Evolutionary conservation across 2,329 filamentous ascomycete genomes (phyloP).

Genomic region (Bipolaris oryzae): DNA sequence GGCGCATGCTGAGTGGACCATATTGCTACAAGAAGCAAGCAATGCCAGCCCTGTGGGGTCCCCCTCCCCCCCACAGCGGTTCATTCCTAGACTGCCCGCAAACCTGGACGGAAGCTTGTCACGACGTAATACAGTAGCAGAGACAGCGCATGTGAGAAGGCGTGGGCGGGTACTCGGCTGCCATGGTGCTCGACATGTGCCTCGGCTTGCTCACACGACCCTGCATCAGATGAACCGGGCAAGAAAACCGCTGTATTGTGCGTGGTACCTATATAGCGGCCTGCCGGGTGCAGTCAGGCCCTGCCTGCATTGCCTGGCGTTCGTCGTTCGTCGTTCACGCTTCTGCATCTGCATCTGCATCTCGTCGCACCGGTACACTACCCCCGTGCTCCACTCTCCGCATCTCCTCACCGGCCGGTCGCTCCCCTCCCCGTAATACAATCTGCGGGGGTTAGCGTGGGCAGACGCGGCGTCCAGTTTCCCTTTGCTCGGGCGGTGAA

Average conservation of each 20-base stretch:
- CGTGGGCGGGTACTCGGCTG: slow-evolving; percentile 10
- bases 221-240: slow-evolving; percentile 6
- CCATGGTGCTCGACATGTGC: slow-evolving; percentile 27
- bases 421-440: slow-evolving; percentile 9
- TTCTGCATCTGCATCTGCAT: too few species aligned
- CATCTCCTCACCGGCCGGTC: slow-evolving; percentile 23
- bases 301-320: too few species aligned
- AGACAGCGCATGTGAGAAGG: slow-evolving; percentile 33
- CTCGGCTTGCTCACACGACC: slow-evolving; percentile 33
- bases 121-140: background rate
- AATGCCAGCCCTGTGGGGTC: slow-evolving; percentile 19
- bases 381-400: slow-evolving; percentile 14
- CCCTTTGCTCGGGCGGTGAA: slow-evolving; percentile 27
- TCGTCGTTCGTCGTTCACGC: too few species aligned
- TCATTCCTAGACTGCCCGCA: slow-evolving; percentile 1
- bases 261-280: background rate
- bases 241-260: background rate
- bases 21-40: slow-evolving; percentile 27
- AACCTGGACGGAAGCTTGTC: slow-evolving; percentile 7
- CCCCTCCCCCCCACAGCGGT: slow-evolving; percentile 28
- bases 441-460: slow-evolving; percentile 37
- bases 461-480: slow-evolving; percentile 19
- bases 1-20: slow-evolving; percentile 17
- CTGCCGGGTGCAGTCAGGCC: background rate
- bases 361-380: slow-evolving; percentile 1